phyloP scores from a whole-genome alignment of 2,329 filamentous ascomycete genomes.

The Fusarium liriodendri region DNA sequence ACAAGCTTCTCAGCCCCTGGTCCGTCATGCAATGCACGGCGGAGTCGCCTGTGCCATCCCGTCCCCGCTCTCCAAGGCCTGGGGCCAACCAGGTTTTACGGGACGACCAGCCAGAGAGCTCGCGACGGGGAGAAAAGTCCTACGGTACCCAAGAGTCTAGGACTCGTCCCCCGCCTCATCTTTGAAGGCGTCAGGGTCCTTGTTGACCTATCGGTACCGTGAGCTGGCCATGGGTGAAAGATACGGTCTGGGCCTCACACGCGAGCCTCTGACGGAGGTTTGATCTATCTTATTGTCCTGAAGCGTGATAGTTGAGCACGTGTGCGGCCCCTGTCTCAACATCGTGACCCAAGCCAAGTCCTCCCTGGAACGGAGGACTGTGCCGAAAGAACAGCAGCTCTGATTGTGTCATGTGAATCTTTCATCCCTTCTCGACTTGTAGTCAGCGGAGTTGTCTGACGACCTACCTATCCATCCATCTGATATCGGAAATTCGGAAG shows the following conservation, averaged over 20 bases:
- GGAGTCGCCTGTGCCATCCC: conserved; percentile 32
- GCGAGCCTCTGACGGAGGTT: neutral
- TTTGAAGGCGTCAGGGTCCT: neutral
- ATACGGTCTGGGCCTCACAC: conserved; percentile 1
- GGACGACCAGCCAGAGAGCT: conserved; percentile 21
- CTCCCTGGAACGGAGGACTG: neutral
- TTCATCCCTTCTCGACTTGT: neutral
- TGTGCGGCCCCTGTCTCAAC: conserved; percentile 27
- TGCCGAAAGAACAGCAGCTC: neutral
- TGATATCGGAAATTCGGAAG: neutral
- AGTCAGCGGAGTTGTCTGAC: neutral
- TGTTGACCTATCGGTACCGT: neutral
- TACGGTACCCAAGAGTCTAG: conserved; percentile 28
- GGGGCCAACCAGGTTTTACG: conserved; percentile 12
- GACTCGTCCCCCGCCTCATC: conserved; percentile 14
- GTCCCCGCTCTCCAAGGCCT: conserved; percentile 20
- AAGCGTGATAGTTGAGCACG: conserved; percentile 12
- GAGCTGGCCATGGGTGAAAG: conserved; percentile 1
- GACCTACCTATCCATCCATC: neutral
- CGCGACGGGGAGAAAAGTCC: conserved; percentile 27
- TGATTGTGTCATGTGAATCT: neutral
- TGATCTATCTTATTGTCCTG: neutral
- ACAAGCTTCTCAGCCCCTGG: conserved; percentile 40
- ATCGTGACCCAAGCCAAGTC: neutral
- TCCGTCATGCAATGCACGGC: conserved; percentile 39